Evolutionary conservation across 1,139 yeast species (phyloP).

Genomic region (Candida albicans): DNA sequence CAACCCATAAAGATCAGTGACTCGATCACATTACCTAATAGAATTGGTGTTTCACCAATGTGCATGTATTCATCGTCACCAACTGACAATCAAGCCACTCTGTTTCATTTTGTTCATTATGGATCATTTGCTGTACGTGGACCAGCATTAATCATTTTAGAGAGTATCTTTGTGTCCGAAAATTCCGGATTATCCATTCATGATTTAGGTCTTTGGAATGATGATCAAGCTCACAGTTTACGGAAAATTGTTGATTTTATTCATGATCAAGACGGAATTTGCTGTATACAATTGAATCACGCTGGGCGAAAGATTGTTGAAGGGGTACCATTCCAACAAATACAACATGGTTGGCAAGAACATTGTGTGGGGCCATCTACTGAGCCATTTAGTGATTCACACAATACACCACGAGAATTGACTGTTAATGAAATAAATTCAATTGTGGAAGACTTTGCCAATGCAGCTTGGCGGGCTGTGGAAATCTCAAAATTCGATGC

Average conservation of each 20-base stretch:
- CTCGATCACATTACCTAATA: conserved; percentile 35
- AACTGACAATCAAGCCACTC: conserved; percentile 34
- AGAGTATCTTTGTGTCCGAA: conserved; percentile 48
- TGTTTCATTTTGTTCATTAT: conserved; percentile 48
- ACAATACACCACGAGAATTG: conserved; percentile 30
- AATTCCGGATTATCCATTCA: conserved; percentile 44
- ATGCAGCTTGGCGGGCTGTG: conserved; percentile 46
- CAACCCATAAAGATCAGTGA: conserved; percentile 16
- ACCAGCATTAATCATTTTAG: conserved; percentile 54
- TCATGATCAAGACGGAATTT: conserved; percentile 47
- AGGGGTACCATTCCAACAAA: conserved; percentile 31
- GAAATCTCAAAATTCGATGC: conserved; percentile 45
- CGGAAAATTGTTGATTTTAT: conserved; percentile 52
- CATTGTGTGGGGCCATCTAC: conserved; percentile 47
- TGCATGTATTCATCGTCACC: conserved; percentile 48
- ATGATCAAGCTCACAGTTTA: conserved; percentile 48
- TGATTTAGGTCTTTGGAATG: conserved; percentile 52
- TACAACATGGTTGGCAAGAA: conserved; percentile 17
- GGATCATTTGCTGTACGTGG: conserved; percentile 45
- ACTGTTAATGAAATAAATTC: conserved; percentile 32
- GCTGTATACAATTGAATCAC: conserved; percentile 57
- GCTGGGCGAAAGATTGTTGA: conserved; percentile 52
- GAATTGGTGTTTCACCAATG: conserved; percentile 63
- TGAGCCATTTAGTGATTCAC: conserved; percentile 26
- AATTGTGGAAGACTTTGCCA: conserved; percentile 35